A percentile compares a stretch with the other conserved stretches of the same genome.
These are phyloP conservation scores for Xylaria flabelliformis DNA, from an alignment of 495 filamentous ascomycete genomes.

Conservation along the genomic window DNA sequence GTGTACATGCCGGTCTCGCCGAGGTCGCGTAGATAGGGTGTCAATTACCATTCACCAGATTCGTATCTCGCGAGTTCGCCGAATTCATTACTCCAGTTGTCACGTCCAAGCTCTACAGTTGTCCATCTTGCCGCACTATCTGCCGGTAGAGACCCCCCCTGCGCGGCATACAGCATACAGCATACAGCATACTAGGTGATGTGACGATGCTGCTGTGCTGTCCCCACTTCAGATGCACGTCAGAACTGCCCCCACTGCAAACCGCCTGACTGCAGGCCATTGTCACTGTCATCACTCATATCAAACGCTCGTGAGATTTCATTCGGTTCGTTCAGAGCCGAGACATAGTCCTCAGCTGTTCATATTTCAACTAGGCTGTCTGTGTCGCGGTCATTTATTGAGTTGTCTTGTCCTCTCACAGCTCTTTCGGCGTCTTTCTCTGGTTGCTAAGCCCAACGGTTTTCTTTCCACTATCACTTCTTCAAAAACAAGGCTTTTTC, in stretches of 20 bases:
- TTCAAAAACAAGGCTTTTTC: neutral
- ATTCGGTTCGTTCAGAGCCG: constrained; percentile 9
- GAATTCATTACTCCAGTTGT: neutral
- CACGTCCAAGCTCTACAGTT: neutral
- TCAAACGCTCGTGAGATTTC: constrained; percentile 23
- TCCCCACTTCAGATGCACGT: constrained; percentile 19
- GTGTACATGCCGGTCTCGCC: neutral
- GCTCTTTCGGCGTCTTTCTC: neutral
- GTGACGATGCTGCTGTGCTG: neutral
- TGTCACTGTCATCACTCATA: constrained; percentile 11
- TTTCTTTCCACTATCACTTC: neutral
- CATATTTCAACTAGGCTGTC: constrained; percentile 15
- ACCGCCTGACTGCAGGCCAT: constrained; percentile 23
- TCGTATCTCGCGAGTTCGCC: neutral
- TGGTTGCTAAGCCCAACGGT: neutral
- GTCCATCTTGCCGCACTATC: neutral
- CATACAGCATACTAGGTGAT: no score
- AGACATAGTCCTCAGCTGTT: neutral
- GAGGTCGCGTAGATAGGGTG: neutral
- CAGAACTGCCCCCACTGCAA: constrained; percentile 26
- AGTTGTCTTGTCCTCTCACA: constrained; percentile 1
- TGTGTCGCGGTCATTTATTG: constrained; percentile 3
- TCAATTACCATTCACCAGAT: neutral
- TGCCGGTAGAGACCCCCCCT: neutral
- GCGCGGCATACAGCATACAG: no score